phyloP scores from a whole-genome alignment of 805 yeast genomes.

The Saturnispora quitensis region DNA sequence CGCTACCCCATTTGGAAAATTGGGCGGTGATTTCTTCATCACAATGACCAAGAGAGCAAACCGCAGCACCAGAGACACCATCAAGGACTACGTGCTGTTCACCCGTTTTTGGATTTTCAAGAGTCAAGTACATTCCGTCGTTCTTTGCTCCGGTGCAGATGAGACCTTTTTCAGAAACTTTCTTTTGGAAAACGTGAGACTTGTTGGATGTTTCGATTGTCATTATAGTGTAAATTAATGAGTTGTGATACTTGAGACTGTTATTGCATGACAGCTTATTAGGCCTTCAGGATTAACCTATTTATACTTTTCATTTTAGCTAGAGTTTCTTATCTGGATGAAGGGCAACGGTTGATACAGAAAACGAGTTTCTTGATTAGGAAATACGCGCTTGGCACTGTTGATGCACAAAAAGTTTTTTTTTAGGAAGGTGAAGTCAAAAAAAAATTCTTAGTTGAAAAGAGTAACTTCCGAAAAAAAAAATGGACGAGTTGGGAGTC shows the following conservation, averaged over 20 bases:
- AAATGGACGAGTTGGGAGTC: conserved; percentile 67
- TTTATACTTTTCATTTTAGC: not conserved
- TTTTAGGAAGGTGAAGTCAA: not conserved
- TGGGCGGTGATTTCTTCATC: conserved; percentile 31
- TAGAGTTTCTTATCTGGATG: not conserved
- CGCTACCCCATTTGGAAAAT: conserved; percentile 28
- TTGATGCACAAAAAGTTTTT: not conserved
- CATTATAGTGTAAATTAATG: conserved; percentile 2
- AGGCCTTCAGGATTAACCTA: not conserved
- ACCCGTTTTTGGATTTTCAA: conserved; percentile 34
- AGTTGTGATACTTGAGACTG: not conserved
- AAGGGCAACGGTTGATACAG: not conserved
- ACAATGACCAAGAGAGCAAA: conserved; percentile 35
- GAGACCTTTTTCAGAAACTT: conserved; percentile 30
- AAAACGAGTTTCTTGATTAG: not conserved
- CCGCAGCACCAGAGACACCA: conserved; percentile 43
- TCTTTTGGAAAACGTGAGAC: conserved; percentile 37
- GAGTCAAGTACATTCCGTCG: conserved; percentile 32
- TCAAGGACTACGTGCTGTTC: conserved; percentile 28
- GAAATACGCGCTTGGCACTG: not conserved
- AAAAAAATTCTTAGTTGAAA: no score
- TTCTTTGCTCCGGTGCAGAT: conserved; percentile 35
- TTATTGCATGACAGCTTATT: not conserved
- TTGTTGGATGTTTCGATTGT: conserved; percentile 13
- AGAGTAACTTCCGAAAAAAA: not conserved